Conservation (phyloP, 1,284 basidiomycete genomes). For the Somion occarium region DNA sequence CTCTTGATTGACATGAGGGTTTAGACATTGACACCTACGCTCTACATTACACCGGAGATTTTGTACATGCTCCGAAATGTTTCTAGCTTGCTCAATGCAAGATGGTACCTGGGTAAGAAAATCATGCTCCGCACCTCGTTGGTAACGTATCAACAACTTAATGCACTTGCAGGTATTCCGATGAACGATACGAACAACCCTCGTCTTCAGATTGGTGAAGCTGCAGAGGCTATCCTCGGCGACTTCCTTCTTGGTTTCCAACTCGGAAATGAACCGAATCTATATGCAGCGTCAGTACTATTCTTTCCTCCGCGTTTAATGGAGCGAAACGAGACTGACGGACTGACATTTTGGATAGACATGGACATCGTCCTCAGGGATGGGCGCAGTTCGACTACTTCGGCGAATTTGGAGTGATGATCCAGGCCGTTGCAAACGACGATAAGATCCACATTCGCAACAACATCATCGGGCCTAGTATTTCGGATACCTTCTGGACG, state of each 20-base stretch:
- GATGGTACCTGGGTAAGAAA: slow-evolving; percentile 36
- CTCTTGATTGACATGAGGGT: slow-evolving; percentile 36
- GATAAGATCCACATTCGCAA: slow-evolving; percentile 24
- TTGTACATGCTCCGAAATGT: slow-evolving; percentile 39
- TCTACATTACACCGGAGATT: slow-evolving; percentile 37
- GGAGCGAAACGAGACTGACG: not conserved
- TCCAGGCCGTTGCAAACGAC: slow-evolving; percentile 33
- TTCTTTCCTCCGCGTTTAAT: not conserved
- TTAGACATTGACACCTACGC: slow-evolving; percentile 36
- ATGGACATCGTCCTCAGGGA: slow-evolving; percentile 13
- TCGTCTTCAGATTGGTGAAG: slow-evolving; percentile 45
- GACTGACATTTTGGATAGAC: slow-evolving; percentile 8
- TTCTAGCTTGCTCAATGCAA: slow-evolving; percentile 30
- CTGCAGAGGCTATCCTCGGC: slow-evolving; percentile 47
- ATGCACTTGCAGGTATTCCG: slow-evolving; percentile 31
- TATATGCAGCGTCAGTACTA: slow-evolving; percentile 32
- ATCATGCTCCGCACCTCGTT: slow-evolving; percentile 7
- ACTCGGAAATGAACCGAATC: slow-evolving; percentile 67
- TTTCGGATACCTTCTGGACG: slow-evolving; percentile 12
- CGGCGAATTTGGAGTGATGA: slow-evolving; percentile 40
- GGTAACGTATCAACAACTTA: not conserved
- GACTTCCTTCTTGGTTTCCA: slow-evolving; percentile 52
- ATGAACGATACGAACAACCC: slow-evolving; percentile 48
- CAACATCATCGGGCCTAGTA: slow-evolving; percentile 16
- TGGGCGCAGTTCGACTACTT: slow-evolving; percentile 13